Conservation (phyloP, 164 flowering plant genomes). For the Chimonanthus praecox region DNA sequence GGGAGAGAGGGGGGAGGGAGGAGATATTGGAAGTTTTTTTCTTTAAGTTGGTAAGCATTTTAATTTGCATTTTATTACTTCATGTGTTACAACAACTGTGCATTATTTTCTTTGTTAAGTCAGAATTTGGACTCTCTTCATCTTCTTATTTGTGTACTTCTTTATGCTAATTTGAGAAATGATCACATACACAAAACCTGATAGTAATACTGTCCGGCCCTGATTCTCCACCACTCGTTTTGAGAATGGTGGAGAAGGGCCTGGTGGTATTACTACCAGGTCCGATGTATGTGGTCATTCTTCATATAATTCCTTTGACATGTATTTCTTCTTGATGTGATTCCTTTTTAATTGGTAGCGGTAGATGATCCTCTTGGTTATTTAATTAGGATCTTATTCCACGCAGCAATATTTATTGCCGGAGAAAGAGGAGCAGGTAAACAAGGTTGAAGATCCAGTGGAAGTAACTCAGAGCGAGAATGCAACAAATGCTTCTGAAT, state of each 20-base stretch:
- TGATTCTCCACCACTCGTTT: not conserved
- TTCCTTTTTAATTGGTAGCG: not conserved
- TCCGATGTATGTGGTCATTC: not conserved
- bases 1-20: too few species aligned
- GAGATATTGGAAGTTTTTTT: too few species aligned
- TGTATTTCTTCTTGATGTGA: not conserved
- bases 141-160: too few species aligned
- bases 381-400: not conserved
- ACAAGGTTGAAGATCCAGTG: slow-evolving; percentile 11
- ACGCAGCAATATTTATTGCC: slow-evolving; percentile 19
- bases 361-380: not conserved
- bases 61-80: too few species aligned
- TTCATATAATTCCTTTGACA: not conserved
- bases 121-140: too few species aligned
- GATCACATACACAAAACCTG: not conserved
- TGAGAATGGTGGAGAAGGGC: too few species aligned
- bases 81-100: too few species aligned
- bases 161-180: not conserved
- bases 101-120: too few species aligned
- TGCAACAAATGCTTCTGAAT: not conserved
- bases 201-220: not conserved
- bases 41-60: too few species aligned
- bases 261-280: too few species aligned
- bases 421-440: slow-evolving; percentile 16
- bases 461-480: slow-evolving; percentile 8